Conservation (phyloP, 1,284 basidiomycete species). For the Pseudozyma flocculosa region DNA sequence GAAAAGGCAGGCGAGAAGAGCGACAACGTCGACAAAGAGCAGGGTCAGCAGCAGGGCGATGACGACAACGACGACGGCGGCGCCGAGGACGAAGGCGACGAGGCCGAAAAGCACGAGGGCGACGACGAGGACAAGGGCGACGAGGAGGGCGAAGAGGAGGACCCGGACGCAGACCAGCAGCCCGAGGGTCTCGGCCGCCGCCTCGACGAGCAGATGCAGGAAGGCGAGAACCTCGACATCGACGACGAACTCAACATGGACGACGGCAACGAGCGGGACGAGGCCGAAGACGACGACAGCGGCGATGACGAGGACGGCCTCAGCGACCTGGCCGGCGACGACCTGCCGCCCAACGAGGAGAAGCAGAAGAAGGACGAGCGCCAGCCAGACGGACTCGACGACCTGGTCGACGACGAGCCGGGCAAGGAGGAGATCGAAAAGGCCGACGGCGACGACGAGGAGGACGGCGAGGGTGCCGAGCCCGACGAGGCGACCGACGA, state of each 20-base stretch:
- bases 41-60: slow-evolving; percentile 13
- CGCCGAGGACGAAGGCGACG: slow-evolving; percentile 10
- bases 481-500: slow-evolving; percentile 19
- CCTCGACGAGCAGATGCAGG: slow-evolving; percentile 50
- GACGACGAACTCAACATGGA: slow-evolving; percentile 52
- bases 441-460: slow-evolving; percentile 59
- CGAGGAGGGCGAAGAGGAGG: slow-evolving; percentile 49
- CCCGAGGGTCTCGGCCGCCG: slow-evolving; percentile 59
- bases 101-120: slow-evolving; percentile 39
- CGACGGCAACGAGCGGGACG: slow-evolving; percentile 17
- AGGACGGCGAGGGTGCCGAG: slow-evolving; percentile 9
- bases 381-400: slow-evolving; percentile 15
- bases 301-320: slow-evolving; percentile 62
- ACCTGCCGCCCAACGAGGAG: slow-evolving; percentile 61
- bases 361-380: slow-evolving; percentile 15
- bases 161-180: slow-evolving; percentile 57
- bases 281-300: slow-evolving; percentile 43
- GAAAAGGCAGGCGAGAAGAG: slow-evolving; percentile 60
- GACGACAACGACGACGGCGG: slow-evolving; percentile 10
- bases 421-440: slow-evolving; percentile 58
- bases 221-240: slow-evolving; percentile 56
- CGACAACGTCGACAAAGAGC: slow-evolving; percentile 57
- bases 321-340: slow-evolving; percentile 68
- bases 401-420: slow-evolving; percentile 23
- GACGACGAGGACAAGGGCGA: slow-evolving; percentile 42